Base-by-base conservation (phyloP, 164 flowering plant genomes). In the Tetrastigma voinierianum region DNA sequence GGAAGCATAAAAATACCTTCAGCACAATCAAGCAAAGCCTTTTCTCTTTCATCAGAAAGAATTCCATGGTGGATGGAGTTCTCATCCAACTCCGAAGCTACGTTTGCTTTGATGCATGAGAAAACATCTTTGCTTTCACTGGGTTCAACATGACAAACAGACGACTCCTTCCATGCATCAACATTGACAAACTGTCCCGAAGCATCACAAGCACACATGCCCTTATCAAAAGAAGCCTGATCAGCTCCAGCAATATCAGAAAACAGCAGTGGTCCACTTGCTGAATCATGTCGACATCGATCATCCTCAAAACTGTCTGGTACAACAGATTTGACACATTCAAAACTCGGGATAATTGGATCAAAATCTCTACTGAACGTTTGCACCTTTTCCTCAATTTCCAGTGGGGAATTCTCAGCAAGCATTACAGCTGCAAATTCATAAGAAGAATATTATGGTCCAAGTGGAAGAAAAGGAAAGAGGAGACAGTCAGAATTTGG, bases 271-370 rank as follows among this genome's bases (percentile, higher is more conserved):
- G 49, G 48, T 16, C 58, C 73, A 43, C 75, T 56, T 51, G 15
- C 48, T 19, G 45, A 25, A 66, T 16, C 48, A 44, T 54, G 45
- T 13, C 54, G 67, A 76, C 44, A 65, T 45, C 68, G 74, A 63
- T 76, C 72, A 69, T 78, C 80, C 64, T 83, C 86, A 66, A 81
- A 77, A 74, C 89, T 86, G 75, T 87, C 94, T 57, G 81, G 87
- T 67, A 80, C 67, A 70, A 86, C 62, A 57, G 71, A 67, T 18
- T 77, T 77, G 20, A 40, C 15, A 60, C 51, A 68, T 67, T 72
- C 81, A 56, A 25, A 49, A 71, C 69, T 63, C 49, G 67, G 70
- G 17, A 24, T 66, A 68, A 52, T 72, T 57, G 75, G 54, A 78
- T 23, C 65, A 25, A 17, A 49, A 54, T 46, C 55, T 59, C 17